A percentile compares a stretch with the other conserved stretches of the same genome.
Conservation (phyloP, 495 filamentous ascomycete species). For the Neurospora sp. region DNA sequence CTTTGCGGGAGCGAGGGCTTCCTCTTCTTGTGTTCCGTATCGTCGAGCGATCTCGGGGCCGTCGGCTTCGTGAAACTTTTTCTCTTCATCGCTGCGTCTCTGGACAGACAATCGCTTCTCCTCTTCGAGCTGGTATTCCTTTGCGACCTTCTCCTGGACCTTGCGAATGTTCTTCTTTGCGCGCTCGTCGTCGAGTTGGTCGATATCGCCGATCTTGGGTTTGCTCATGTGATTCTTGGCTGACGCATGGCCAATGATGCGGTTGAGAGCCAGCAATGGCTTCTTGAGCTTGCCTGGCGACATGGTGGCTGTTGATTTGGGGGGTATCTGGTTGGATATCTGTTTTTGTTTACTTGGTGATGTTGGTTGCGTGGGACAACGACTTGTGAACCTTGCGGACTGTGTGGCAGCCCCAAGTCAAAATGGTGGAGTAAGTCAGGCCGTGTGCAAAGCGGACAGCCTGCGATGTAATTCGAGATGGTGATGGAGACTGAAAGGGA, state of each 20-base stretch:
- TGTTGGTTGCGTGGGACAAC: background rate
- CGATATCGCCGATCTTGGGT: constrained; percentile 37
- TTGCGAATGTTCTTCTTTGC: constrained; percentile 42
- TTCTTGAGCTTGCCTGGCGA: constrained; percentile 29
- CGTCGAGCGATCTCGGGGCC: constrained; percentile 46
- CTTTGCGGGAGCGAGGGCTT: constrained; percentile 20
- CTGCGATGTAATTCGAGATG: background rate
- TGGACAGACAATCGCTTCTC: constrained; percentile 35
- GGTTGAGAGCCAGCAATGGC: constrained; percentile 33
- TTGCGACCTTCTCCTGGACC: constrained; percentile 37
- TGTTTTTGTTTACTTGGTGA: background rate
- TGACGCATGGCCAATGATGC: constrained; percentile 31
- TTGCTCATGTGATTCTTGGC: constrained; percentile 39
- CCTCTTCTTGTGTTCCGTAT: constrained; percentile 43
- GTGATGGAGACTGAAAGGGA: background rate
- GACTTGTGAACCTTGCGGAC: background rate
- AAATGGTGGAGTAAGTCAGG: background rate
- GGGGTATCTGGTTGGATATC: background rate
- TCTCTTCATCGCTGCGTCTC: constrained; percentile 36
- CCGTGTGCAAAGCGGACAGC: background rate
- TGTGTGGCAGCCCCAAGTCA: background rate
- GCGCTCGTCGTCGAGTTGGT: constrained; percentile 29
- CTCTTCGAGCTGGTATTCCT: constrained; percentile 43
- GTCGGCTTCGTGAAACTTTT: constrained; percentile 34
- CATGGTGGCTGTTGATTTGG: constrained; percentile 12